Evolutionary conservation across 2,329 filamentous ascomycete genomes (phyloP).

Genomic region (Botrytis porri): DNA sequence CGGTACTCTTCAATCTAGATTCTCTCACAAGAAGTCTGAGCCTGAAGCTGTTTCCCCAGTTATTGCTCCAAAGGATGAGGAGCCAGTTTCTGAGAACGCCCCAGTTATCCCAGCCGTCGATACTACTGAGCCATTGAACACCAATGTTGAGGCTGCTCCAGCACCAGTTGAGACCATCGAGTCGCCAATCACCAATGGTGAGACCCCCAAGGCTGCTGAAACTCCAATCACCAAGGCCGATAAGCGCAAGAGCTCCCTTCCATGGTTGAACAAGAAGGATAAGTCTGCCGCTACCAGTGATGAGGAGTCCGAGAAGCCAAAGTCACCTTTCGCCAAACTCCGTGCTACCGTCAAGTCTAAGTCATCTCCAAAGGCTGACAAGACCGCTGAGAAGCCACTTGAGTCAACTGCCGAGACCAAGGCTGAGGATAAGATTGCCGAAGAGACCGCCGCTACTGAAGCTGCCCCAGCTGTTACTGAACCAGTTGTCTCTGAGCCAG

Average conservation of each 20-base stretch:
- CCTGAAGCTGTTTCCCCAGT: slow-evolving; percentile 29
- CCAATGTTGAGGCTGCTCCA: slow-evolving; percentile 32
- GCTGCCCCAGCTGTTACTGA: slow-evolving; percentile 29
- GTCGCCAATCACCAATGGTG: slow-evolving; percentile 41
- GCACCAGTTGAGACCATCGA: slow-evolving; percentile 37
- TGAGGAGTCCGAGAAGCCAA: slow-evolving; percentile 43
- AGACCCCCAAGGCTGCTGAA: slow-evolving; percentile 40
- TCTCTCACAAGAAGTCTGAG: slow-evolving; percentile 37
- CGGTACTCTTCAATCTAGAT: slow-evolving; percentile 35
- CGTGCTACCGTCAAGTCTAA: slow-evolving; percentile 39
- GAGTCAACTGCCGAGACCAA: slow-evolving; percentile 34
- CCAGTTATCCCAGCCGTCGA: slow-evolving; percentile 39
- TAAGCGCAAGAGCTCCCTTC: slow-evolving; percentile 61
- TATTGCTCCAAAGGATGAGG: slow-evolving; percentile 37
- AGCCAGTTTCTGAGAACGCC: slow-evolving; percentile 37
- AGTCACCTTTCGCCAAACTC: slow-evolving; percentile 39
- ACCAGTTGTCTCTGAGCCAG: slow-evolving; percentile 27
- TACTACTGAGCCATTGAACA: slow-evolving; percentile 34
- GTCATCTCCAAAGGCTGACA: slow-evolving; percentile 46
- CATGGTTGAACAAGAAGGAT: slow-evolving; percentile 65
- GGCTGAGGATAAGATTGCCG: slow-evolving; percentile 24
- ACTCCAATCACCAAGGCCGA: slow-evolving; percentile 41
- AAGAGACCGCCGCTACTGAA: slow-evolving; percentile 35
- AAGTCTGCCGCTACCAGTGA: slow-evolving; percentile 40
- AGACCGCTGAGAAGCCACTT: slow-evolving; percentile 40